phyloP scores from a whole-genome alignment of 2,329 filamentous ascomycete genomes.

The Acarospora socialis region DNA sequence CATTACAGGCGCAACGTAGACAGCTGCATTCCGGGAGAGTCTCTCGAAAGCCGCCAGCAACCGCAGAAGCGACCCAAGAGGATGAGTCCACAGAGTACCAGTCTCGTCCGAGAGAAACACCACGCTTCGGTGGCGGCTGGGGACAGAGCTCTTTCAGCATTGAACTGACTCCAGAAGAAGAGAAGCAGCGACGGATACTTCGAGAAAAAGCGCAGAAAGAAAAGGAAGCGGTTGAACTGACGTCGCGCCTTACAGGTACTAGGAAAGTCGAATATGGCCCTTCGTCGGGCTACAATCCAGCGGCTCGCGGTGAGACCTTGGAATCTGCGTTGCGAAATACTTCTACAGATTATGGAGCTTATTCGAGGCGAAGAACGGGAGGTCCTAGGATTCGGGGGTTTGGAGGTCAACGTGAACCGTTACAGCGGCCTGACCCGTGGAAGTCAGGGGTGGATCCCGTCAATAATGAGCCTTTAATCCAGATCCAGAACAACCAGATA shows the following conservation, averaged over 20 bases:
- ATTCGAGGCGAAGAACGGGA: too few species aligned
- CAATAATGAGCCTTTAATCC: too few species aligned
- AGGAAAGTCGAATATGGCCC: not conserved
- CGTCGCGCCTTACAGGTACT: not conserved
- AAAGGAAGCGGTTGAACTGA: slow-evolving; percentile 7
- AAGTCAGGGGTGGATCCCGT: too few species aligned
- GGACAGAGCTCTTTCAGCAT: slow-evolving; percentile 5
- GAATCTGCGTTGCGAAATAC: slow-evolving; percentile 1
- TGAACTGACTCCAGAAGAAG: slow-evolving; percentile 13
- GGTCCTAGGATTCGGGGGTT: too few species aligned
- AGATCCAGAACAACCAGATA: too few species aligned
- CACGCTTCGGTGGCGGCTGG: slow-evolving; percentile 6
- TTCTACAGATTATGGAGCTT: too few species aligned
- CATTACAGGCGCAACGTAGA: too few species aligned
- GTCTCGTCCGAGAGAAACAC: not conserved
- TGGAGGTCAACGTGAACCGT: too few species aligned
- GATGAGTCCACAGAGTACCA: slow-evolving; percentile 1
- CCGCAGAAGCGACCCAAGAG: slow-evolving; percentile 4
- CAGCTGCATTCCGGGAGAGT: too few species aligned
- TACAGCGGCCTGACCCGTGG: too few species aligned
- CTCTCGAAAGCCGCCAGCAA: too few species aligned
- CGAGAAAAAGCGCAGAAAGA: slow-evolving; percentile 4
- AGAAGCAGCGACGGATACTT: slow-evolving; percentile 9
- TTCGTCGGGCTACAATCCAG: too few species aligned
- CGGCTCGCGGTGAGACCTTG: slow-evolving; percentile 4